phyloP scores from a whole-genome alignment of 2,329 filamentous ascomycete genomes.

The Aureobasidium sp. region DNA sequence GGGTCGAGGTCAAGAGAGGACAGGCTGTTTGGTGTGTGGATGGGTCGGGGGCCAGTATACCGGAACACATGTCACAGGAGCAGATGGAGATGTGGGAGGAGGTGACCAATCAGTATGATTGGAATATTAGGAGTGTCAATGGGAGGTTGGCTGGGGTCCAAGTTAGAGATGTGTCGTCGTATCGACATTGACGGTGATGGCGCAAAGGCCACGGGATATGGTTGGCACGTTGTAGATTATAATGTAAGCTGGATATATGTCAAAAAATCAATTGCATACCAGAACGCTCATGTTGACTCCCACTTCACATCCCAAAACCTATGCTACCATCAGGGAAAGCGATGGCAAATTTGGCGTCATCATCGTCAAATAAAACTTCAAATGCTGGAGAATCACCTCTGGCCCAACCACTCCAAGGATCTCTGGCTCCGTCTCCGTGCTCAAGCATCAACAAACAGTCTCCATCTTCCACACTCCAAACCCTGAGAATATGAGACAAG shows the following conservation, averaged over 20 bases:
- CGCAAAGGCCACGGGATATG: neutral
- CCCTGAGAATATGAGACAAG: no score
- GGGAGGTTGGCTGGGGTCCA: neutral
- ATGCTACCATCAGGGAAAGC: conserved; percentile 6
- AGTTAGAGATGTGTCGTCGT: neutral
- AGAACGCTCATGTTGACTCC: neutral
- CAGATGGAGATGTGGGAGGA: neutral
- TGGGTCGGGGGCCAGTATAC: neutral
- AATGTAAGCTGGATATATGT: no score
- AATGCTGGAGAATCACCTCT: neutral
- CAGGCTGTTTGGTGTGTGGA: neutral
- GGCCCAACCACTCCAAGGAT: neutral
- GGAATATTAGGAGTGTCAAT: neutral
- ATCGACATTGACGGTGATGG: neutral
- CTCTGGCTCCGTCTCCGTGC: neutral
- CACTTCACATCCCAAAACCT: neutral
- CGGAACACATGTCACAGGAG: neutral
- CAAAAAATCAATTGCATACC: no score
- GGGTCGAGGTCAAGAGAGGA: neutral
- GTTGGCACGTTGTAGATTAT: neutral
- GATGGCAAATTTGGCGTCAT: neutral
- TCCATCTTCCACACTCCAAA: neutral
- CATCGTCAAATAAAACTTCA: neutral
- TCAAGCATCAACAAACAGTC: neutral
- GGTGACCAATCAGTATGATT: neutral